Evolutionary conservation across 805 yeast species (phyloP).

Genomic region (Candida jianshihensis): DNA sequence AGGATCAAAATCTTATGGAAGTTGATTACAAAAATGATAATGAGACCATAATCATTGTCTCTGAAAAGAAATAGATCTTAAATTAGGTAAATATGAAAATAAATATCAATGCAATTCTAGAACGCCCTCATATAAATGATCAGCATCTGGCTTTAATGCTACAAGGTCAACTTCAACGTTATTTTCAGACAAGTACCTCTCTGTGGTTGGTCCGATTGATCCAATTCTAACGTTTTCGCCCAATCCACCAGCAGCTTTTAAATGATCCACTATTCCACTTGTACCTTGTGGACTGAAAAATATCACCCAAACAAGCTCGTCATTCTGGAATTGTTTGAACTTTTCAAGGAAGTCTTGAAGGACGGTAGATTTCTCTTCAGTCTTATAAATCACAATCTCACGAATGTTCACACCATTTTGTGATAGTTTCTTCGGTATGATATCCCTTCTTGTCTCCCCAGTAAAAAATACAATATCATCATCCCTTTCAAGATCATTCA

Average conservation of each 20-base stretch:
- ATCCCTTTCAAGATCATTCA: conserved; percentile 18
- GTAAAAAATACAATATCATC: conserved; percentile 63
- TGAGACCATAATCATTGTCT: conserved; percentile 65
- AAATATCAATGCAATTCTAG: neutral
- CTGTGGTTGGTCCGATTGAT: conserved; percentile 91
- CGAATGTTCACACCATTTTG: conserved; percentile 36
- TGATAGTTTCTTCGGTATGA: conserved; percentile 58
- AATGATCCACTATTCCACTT: conserved; percentile 44
- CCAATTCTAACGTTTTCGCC: conserved; percentile 41
- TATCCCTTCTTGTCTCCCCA: conserved; percentile 79
- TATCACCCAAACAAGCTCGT: conserved; percentile 54
- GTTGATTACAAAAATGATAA: conserved; percentile 61
- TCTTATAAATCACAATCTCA: conserved; percentile 66
- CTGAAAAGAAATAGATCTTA: conserved; percentile 32
- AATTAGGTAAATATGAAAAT: neutral
- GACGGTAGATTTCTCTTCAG: conserved; percentile 45
- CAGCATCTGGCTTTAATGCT: conserved; percentile 68
- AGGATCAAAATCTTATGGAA: conserved; percentile 41
- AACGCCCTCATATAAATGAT: conserved; percentile 38
- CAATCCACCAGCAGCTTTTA: conserved; percentile 20
- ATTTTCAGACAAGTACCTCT: conserved; percentile 44
- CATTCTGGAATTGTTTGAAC: conserved; percentile 5
- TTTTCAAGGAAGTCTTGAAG: conserved; percentile 28
- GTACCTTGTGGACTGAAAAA: conserved; percentile 93
- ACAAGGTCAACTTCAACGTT: conserved; percentile 56